Base-by-base conservation (phyloP, 192 early-diverging fungal species). In the Backusella morwellensis region DNA sequence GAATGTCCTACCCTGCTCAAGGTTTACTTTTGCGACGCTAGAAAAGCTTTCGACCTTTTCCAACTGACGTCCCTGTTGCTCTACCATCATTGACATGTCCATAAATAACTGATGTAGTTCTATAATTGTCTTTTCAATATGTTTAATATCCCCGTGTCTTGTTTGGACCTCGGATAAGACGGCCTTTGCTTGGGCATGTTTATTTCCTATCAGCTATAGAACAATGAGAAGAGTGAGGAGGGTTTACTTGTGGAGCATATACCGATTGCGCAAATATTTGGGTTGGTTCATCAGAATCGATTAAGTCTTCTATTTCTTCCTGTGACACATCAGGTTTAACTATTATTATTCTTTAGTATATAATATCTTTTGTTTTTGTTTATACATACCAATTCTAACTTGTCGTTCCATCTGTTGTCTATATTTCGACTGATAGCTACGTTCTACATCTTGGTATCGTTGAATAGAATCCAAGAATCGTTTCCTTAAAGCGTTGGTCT, bases 101-200 rank as follows among this genome's bases (percentile, higher is more conserved):
- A 92, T 90, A 76, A 95, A 96, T 68, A 96, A 84, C 85, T 95
- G 90, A 82, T 94, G 93, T 26, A 96, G 84, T 89, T 96, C 95
- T 87, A 94, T 74, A 74, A 96, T 94, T 9, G 90, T 93, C 79
- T 92, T 92, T 85, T 96, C 94, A 80, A 96, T 95, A 82, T 90
- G 88, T 73, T 94, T 86, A 66, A 96, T 93, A 76, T 96, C 94
- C 63, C 91, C 84, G 76, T 96, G 95, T 69, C 93, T 83, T 74
- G 91, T 84, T 84, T 96, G 94, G 54, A 96, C 94, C 82, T 95
- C 93, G 17, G 86, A 74, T 35, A 96, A 81, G 14, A 93, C 95
- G 41, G 87, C 86, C 42, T 86, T 85, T 29, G 95, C 95, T 78
- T 95, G 92, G 15, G 88, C 85, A 29, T 88, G 88, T 36, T 93